Evolutionary conservation across 2,329 filamentous ascomycete genomes (phyloP), one percentile per base, ranked within the genome.

Genomic region (Fusarium cyanostomum): DNA sequence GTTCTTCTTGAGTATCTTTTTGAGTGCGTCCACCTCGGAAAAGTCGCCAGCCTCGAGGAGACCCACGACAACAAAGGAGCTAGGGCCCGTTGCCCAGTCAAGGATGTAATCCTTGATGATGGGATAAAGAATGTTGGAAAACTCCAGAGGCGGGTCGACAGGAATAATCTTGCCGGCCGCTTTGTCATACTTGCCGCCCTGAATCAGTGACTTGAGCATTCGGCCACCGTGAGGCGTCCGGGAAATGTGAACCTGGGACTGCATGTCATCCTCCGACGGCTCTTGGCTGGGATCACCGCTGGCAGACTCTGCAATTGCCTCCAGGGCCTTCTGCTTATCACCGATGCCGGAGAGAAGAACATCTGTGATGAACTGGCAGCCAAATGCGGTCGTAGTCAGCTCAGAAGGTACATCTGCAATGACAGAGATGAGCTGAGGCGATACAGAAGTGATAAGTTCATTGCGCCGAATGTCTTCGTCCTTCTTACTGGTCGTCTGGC

Each of bases 401-500:
- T 89, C 86, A 3, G 82, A 79, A 2, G 93, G 86, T 21, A 89
- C 85, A 2, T 86, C 81, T 1, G 86, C 84, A 57, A 98, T 89
- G 34, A 92, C 86, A 38, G 88, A 84, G 27, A 99, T 82, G 3
- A 98, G 81, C 27, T 88, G 85, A 2, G 91, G 88, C 2, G 92
- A 93, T 26, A 96, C 80, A 10, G 88, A 84, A 57, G 88, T 86
- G 18, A 92, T 81, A 37, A 99, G 81, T 75, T 97, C 95, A 68
- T 86, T 83, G 56, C 91, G 87, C 57, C 95, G 87, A 18, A 85
- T 78, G 51, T 90, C 88, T 1, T 92, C 83, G 55, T 97, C 92
- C 78, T 99, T 99, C 80, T 98, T 99, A 64, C 92, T 96, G 2
- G 94, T 98, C 12, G 85, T 88, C 68, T 89, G 86, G 51, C 95